These are phyloP conservation scores for Phlyctochytrium bullatum DNA, from an alignment of 192 early-diverging fungal genomes.

Conservation along the genomic window DNA sequence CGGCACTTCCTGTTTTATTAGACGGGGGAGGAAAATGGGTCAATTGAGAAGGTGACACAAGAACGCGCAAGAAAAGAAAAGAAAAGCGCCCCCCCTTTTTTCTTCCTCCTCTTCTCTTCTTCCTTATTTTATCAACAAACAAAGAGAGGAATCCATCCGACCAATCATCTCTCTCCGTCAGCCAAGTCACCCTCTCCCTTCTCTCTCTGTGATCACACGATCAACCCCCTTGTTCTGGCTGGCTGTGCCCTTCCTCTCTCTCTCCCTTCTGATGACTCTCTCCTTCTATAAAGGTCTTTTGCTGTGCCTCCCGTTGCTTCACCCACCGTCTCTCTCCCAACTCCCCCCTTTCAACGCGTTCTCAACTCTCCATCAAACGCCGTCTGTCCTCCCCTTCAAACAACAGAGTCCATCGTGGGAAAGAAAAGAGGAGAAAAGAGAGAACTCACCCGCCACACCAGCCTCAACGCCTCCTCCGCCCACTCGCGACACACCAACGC, in stretches of 20 bases:
- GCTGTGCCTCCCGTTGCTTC: too few relatives aligned
- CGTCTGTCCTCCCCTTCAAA: too few relatives aligned
- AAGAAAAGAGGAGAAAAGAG: background rate
- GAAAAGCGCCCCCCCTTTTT: background rate
- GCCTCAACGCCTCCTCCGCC: constrained; percentile 1
- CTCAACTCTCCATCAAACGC: too few relatives aligned
- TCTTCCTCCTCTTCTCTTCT: background rate
- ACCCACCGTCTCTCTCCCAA: background rate
- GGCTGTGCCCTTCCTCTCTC: too few relatives aligned
- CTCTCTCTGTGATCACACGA: too few relatives aligned
- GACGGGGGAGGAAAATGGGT: too few relatives aligned
- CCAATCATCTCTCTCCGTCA: background rate
- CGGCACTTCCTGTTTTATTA: background rate
- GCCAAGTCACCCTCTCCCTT: too few relatives aligned
- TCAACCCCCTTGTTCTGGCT: too few relatives aligned
- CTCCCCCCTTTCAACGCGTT: background rate
- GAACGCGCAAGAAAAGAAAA: background rate
- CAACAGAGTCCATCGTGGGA: too few relatives aligned
- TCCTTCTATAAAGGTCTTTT: too few relatives aligned
- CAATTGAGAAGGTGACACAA: background rate
- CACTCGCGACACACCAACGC: constrained; percentile 3
- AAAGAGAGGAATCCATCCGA: too few relatives aligned
- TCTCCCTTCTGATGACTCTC: too few relatives aligned
- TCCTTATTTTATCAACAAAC: background rate
- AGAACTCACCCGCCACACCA: constrained; percentile 4